A percentile compares a stretch with the other conserved stretches of the same genome.
Evolutionary conservation across 106 monocot genomes (phyloP).

Genomic region (Posidonia australis): DNA sequence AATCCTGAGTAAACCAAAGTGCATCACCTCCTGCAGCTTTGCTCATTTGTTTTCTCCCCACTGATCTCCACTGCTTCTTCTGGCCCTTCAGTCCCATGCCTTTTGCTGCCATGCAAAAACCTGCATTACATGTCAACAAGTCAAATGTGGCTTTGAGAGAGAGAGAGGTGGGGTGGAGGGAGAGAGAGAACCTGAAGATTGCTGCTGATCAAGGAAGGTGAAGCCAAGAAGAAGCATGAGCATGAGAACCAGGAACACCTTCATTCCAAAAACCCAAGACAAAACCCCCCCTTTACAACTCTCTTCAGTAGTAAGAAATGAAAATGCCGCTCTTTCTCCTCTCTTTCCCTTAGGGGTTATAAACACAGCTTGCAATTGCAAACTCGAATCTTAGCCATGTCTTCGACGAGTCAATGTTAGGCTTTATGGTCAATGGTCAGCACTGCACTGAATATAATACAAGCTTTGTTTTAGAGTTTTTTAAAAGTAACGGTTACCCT

Average conservation of each 20-base stretch:
- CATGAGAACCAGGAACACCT: not conserved
- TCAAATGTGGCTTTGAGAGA: not conserved
- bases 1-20: not conserved
- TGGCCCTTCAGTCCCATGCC: not conserved
- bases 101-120: not conserved
- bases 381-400: not conserved
- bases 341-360: too few species aligned
- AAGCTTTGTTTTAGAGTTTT: too few species aligned
- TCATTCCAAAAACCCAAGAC: too few species aligned
- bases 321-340: too few species aligned
- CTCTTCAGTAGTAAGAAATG: too few species aligned
- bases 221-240: not conserved
- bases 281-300: too few species aligned
- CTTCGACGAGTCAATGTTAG: too few species aligned
- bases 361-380: too few species aligned
- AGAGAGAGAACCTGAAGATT: not conserved
- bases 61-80: not conserved
- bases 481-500: too few species aligned
- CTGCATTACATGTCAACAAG: not conserved
- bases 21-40: not conserved
- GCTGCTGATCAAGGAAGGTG: not conserved
- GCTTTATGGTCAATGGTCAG: too few species aligned
- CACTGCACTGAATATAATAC: too few species aligned
- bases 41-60: not conserved
- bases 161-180: not conserved